These are phyloP conservation scores for Alternaria sp. DNA, from an alignment of 2,329 filamentous ascomycete genomes.

Conservation along the genomic window DNA sequence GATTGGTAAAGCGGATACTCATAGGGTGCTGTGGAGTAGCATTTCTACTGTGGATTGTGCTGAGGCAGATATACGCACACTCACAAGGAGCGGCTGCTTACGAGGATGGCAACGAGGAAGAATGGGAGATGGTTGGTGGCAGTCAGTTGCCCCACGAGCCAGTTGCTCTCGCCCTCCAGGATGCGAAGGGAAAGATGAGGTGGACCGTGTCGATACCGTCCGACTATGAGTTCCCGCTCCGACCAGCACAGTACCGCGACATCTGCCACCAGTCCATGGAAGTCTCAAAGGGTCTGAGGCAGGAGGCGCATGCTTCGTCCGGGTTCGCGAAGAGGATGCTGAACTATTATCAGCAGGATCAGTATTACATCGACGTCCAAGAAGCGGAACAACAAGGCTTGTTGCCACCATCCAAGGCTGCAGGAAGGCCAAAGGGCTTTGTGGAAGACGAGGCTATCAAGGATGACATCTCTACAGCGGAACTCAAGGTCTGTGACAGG, in stretches of 20 bases:
- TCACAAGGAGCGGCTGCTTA: constrained; percentile 21
- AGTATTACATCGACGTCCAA: constrained; percentile 74
- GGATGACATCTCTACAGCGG: constrained; percentile 33
- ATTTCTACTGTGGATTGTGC: constrained; percentile 59
- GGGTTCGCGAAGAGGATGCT: constrained; percentile 42
- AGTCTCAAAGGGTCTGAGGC: constrained; percentile 61
- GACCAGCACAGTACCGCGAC: constrained; percentile 68
- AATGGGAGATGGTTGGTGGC: constrained; percentile 72
- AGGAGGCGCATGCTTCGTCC: constrained; percentile 36
- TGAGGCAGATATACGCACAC: constrained; percentile 39
- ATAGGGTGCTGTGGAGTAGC: constrained; percentile 59
- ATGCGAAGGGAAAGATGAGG: constrained; percentile 67
- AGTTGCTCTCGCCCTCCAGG: constrained; percentile 73
- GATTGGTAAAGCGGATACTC: constrained; percentile 63
- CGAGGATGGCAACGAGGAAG: constrained; percentile 40
- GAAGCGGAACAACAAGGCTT: constrained; percentile 72
- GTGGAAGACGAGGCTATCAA: constrained; percentile 46
- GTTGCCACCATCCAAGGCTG: constrained; percentile 56
- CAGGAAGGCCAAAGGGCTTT: constrained; percentile 46
- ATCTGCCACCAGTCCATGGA: constrained; percentile 73
- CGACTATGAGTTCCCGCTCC: constrained; percentile 69
- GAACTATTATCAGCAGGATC: constrained; percentile 67
- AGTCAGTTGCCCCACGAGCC: constrained; percentile 73
- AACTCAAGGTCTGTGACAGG: constrained; percentile 66
- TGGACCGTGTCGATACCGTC: constrained; percentile 85